Percentiles rank a stretch among this genome's conserved stretches.
These are phyloP conservation scores for Candida namnaoensis DNA, from an alignment of 805 yeast species.

Conservation along the genomic window DNA sequence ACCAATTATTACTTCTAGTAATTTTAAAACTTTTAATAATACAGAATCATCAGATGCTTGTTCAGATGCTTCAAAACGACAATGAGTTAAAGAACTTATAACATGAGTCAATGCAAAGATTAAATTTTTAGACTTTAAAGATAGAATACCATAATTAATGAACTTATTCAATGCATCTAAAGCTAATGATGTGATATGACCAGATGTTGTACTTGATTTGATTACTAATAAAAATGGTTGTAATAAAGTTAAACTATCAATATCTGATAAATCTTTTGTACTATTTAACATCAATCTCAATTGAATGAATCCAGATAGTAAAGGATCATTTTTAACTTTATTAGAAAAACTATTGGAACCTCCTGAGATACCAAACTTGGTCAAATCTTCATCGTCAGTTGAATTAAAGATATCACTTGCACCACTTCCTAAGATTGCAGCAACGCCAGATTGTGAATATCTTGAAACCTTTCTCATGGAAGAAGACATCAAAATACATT, in stretches of 20 bases:
- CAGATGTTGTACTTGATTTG: conserved; percentile 78
- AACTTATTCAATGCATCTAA: conserved; percentile 69
- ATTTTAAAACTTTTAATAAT: conserved; percentile 67
- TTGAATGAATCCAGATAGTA: conserved; percentile 73
- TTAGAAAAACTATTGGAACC: conserved; percentile 3
- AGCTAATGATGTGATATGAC: conserved; percentile 77
- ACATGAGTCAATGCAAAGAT: conserved; percentile 54
- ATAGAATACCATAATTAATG: conserved; percentile 60
- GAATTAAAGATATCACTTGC: conserved; percentile 39
- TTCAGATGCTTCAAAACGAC: conserved; percentile 93
- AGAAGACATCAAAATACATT: conserved; percentile 77
- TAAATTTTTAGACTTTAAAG: conserved; percentile 42
- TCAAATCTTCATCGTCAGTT: conserved; percentile 26
- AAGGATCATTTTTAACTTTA: conserved; percentile 41
- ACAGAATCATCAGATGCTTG: conserved; percentile 90
- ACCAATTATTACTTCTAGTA: conserved; percentile 59
- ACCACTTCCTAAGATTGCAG: conserved; percentile 72
- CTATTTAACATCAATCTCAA: conserved; percentile 63
- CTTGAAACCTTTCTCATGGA: conserved; percentile 85
- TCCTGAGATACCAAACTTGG: conserved; percentile 14
- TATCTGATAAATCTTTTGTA: conserved; percentile 36
- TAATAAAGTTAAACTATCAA: conserved; percentile 66
- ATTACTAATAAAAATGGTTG: conserved; percentile 84
- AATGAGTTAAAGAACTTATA: conserved; percentile 69
- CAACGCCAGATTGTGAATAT: conserved; percentile 71